phyloP scores from a whole-genome alignment of 306 rosid species.

The Rosa chinensis region DNA sequence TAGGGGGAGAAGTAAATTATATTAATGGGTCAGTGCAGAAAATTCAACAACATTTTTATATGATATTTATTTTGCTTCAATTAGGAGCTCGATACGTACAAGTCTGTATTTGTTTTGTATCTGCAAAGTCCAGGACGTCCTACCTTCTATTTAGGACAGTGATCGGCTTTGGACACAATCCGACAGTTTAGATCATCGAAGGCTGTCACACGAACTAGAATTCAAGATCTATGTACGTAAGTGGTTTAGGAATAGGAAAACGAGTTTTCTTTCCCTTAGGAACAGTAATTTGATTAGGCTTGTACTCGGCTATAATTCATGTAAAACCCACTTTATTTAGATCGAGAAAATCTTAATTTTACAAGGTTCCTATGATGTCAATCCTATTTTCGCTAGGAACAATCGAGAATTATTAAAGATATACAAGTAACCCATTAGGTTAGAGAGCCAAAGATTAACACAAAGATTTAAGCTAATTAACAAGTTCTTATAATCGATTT shows the following conservation, averaged over 20 bases:
- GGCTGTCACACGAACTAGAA: background rate
- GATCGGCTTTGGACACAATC: background rate
- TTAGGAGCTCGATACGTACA: constrained; percentile 7
- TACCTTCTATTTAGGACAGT: background rate
- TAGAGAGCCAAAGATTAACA: no score
- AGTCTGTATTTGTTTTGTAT: constrained; percentile 8
- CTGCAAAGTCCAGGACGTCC: background rate
- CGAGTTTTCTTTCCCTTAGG: background rate
- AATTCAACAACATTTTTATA: background rate
- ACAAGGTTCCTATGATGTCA: no score
- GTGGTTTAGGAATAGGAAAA: background rate
- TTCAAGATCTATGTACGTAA: background rate
- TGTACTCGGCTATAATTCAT: background rate
- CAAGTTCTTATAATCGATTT: no score
- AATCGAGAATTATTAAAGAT: no score
- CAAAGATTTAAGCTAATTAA: no score
- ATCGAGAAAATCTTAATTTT: no score
- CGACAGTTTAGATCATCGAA: background rate
- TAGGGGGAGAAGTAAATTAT: constrained; percentile 5
- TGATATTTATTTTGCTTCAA: background rate
- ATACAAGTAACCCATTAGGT: no score
- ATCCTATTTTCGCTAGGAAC: no score
- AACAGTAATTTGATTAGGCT: background rate
- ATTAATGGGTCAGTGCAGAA: background rate
- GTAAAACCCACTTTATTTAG: no score